A percentile compares a stretch with the other conserved stretches of the same genome.
These are phyloP conservation scores for Aspergillus persii DNA, from an alignment of 2,329 filamentous ascomycete species.

Conservation along the genomic window DNA sequence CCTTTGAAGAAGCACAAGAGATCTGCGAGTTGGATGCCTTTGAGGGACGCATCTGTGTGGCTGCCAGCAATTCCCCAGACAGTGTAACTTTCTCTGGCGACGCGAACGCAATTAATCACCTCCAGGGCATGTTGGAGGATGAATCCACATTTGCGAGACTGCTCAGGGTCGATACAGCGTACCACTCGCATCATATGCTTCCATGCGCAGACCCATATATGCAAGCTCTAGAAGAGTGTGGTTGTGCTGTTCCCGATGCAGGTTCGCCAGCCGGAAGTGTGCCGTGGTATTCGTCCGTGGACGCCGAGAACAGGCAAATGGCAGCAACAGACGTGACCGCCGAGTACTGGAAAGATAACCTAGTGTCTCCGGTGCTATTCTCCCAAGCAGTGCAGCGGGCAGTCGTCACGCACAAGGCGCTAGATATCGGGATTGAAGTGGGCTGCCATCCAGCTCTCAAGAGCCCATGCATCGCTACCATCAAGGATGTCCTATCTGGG, in stretches of 20 bases:
- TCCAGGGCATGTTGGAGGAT: conserved; percentile 29
- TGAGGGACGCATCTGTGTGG: conserved; percentile 28
- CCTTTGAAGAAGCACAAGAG: conserved; percentile 35
- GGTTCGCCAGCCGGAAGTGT: no score
- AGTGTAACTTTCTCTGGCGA: conserved; percentile 49
- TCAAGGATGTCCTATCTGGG: no score
- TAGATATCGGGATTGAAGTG: conserved; percentile 29
- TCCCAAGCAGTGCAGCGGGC: conserved; percentile 18
- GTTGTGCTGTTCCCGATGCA: no score
- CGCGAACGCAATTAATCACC: conserved; percentile 31
- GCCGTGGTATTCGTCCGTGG: no score
- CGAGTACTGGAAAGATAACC: conserved; percentile 31
- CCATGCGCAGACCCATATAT: conserved; percentile 31
- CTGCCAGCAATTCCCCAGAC: conserved; percentile 40
- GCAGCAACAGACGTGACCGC: conserved; percentile 6
- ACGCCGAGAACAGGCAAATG: no score
- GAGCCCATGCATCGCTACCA: no score
- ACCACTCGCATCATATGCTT: conserved; percentile 47
- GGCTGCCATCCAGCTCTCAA: conserved; percentile 36
- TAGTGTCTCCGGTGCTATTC: conserved; percentile 27
- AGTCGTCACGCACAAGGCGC: conserved; percentile 9
- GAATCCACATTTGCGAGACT: conserved; percentile 38
- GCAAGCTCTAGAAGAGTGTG: conserved; percentile 17
- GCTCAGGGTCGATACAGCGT: conserved; percentile 45
- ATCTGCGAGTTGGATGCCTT: conserved; percentile 26